These are phyloP conservation scores for Aspergillus awamori DNA, from an alignment of 2,329 filamentous ascomycete genomes.

Conservation along the genomic window DNA sequence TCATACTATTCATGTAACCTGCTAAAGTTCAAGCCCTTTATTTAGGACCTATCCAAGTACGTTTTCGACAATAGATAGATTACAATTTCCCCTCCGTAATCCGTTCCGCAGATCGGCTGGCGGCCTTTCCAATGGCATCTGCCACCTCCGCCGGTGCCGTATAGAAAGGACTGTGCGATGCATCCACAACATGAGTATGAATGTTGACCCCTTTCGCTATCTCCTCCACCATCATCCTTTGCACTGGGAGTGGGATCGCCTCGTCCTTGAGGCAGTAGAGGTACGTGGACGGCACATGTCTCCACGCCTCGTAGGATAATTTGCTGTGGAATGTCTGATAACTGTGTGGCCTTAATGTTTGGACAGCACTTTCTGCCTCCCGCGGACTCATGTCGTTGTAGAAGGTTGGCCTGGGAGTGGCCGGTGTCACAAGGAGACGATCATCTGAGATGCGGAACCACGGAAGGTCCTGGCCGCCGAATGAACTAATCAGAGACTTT, in stretches of 20 bases:
- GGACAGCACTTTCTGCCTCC: not conserved
- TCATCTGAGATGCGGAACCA: not conserved
- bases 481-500: not conserved
- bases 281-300: conserved; percentile 6
- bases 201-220: not conserved
- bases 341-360: not conserved
- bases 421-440: not conserved
- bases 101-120: too few relatives aligned
- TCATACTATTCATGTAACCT: too few relatives aligned
- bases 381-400: not conserved
- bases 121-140: not conserved
- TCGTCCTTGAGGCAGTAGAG: conserved; percentile 5
- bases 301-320: not conserved
- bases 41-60: too few relatives aligned
- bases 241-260: not conserved
- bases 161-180: conserved; percentile 11
- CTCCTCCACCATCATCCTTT: conserved; percentile 10
- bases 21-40: too few relatives aligned
- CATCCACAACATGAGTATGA: not conserved
- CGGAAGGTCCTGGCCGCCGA: not conserved
- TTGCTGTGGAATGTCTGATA: conserved; percentile 1
- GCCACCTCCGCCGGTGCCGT: not conserved
- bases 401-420: not conserved
- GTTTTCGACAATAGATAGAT: too few relatives aligned
- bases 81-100: too few relatives aligned